Conservation (phyloP, 257 asterid genomes). For the Solanum medicagineum region DNA sequence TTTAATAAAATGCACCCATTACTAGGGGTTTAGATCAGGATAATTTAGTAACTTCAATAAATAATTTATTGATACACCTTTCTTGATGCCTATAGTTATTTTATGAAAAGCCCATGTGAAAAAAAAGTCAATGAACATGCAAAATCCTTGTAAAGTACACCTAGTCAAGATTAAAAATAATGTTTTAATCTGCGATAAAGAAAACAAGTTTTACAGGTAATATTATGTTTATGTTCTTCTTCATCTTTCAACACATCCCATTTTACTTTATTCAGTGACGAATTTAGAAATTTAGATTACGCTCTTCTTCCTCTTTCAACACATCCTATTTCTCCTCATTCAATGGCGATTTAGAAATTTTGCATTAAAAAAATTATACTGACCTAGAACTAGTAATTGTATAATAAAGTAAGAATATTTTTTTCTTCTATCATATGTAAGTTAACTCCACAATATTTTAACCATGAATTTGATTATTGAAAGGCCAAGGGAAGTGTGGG, state of each 20-base stretch:
- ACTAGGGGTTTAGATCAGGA: not conserved
- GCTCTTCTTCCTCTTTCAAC: not conserved
- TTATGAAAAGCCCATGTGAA: conserved; percentile 60
- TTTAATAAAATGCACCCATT: not conserved
- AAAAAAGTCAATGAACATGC: conserved; percentile 36
- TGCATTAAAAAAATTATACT: not conserved
- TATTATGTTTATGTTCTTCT: not conserved
- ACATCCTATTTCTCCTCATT: not conserved
- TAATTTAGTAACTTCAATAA: not conserved
- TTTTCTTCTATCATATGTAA: not conserved
- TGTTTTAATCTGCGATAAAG: accelerated
- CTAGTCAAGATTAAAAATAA: conserved; percentile 11
- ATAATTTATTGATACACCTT: not conserved
- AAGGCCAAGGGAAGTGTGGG: not conserved
- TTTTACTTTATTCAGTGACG: not conserved
- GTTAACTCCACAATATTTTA: not conserved
- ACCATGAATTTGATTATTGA: conserved; percentile 10
- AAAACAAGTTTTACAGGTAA: not conserved
- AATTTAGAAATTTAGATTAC: not conserved
- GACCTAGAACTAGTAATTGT: not conserved
- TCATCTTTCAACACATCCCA: not conserved
- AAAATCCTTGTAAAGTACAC: conserved; percentile 35
- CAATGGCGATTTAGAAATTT: not conserved
- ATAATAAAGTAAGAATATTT: not conserved
- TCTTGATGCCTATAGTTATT: not conserved